Evolutionary conservation across 2,329 filamentous ascomycete species (phyloP).

Genomic region (Colletotrichum godetiae): DNA sequence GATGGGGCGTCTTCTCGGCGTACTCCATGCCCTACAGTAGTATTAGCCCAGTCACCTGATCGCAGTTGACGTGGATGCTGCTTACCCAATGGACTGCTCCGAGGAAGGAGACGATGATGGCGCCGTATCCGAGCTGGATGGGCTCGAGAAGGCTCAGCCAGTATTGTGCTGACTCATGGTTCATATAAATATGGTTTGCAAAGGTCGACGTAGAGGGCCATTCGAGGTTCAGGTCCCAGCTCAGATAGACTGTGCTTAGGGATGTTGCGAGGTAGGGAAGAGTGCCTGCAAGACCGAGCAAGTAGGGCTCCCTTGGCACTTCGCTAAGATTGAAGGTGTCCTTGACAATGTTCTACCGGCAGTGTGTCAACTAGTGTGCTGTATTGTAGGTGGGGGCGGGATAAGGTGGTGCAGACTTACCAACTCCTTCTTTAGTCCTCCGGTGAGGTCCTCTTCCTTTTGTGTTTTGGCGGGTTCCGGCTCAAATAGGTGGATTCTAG

Average conservation of each 20-base stretch:
- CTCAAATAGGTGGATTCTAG: constrained; percentile 62
- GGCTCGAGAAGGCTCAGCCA: constrained; percentile 83
- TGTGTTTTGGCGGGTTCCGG: constrained; percentile 39
- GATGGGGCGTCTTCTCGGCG: constrained; percentile 72
- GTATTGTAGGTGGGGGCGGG: not conserved
- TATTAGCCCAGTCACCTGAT: constrained; percentile 1
- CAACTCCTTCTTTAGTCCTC: constrained; percentile 60
- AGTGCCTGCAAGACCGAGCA: constrained; percentile 80
- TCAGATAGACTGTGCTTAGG: constrained; percentile 81
- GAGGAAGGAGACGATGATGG: constrained; percentile 92
- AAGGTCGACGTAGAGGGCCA: constrained; percentile 70
- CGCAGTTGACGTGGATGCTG: not conserved
- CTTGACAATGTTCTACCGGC: constrained; percentile 68
- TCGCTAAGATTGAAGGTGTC: constrained; percentile 74
- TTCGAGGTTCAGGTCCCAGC: constrained; percentile 83
- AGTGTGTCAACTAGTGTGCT: constrained; percentile 17
- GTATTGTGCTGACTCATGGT: constrained; percentile 76
- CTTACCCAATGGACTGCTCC: constrained; percentile 88
- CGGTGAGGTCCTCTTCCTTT: constrained; percentile 42
- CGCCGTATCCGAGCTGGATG: constrained; percentile 90
- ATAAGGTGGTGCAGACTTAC: constrained; percentile 56
- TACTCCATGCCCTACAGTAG: constrained; percentile 77
- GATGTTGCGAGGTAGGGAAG: constrained; percentile 89
- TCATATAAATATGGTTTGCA: constrained; percentile 74
- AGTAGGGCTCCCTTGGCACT: constrained; percentile 75